phyloP scores from a whole-genome alignment of 1,139 yeast genomes.

The Wickerhamomyces sp. region DNA sequence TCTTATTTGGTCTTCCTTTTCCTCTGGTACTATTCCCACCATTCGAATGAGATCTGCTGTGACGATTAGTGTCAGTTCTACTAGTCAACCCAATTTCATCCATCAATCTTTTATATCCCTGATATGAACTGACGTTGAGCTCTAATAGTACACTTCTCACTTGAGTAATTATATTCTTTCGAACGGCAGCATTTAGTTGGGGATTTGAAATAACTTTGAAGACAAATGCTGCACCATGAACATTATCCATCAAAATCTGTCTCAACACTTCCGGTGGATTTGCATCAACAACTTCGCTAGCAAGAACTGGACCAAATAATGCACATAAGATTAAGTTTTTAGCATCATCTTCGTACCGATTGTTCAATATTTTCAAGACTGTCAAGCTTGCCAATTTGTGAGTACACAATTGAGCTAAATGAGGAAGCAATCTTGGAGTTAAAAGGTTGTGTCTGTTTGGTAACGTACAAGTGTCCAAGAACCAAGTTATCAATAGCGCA shows the following conservation, averaged over 20 bases:
- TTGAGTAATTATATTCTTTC: constrained; percentile 54
- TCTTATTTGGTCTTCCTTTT: constrained; percentile 15
- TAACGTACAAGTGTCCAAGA: constrained; percentile 77
- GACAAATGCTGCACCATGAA: constrained; percentile 81
- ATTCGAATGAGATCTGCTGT: constrained; percentile 20
- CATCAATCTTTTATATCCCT: constrained; percentile 80
- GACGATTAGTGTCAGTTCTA: constrained; percentile 17
- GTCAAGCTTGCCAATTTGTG: constrained; percentile 87
- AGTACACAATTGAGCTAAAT: constrained; percentile 63
- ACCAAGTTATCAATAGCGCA: constrained; percentile 88
- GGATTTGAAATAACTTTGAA: constrained; percentile 75
- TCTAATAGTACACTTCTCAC: constrained; percentile 58
- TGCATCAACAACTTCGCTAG: constrained; percentile 12
- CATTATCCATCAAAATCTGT: constrained; percentile 52
- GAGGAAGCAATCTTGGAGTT: constrained; percentile 57
- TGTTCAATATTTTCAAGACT: constrained; percentile 71
- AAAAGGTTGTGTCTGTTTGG: constrained; percentile 52
- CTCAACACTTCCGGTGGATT: constrained; percentile 37
- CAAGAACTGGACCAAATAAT: constrained; percentile 48
- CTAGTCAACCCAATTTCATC: constrained; percentile 80
- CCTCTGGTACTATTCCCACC: constrained; percentile 13
- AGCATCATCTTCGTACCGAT: constrained; percentile 59
- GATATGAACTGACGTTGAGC: constrained; percentile 48
- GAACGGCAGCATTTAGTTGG: constrained; percentile 48
- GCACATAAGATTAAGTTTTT: constrained; percentile 58